These are phyloP conservation scores for Periconia digitata DNA, from an alignment of 2,329 filamentous ascomycete species.

Conservation along the genomic window DNA sequence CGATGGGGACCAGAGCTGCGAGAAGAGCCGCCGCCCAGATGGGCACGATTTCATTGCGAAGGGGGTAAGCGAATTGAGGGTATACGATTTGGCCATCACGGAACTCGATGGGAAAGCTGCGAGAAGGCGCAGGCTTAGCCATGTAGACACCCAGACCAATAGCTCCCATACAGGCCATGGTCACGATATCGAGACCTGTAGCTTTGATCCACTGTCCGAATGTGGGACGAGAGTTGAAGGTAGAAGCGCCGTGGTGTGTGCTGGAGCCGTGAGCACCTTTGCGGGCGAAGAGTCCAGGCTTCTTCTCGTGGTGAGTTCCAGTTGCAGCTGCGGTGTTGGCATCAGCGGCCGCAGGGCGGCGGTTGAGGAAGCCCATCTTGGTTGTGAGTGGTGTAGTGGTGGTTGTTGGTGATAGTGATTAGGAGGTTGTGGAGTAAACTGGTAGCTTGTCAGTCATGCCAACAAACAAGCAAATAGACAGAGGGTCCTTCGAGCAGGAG, in stretches of 20 bases:
- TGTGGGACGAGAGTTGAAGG: constrained; percentile 49
- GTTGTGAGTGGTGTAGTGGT: constrained; percentile 1
- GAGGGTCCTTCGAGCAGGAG: neutral
- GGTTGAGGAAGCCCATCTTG: constrained; percentile 44
- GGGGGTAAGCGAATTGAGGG: constrained; percentile 70
- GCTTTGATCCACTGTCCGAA: constrained; percentile 72
- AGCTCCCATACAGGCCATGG: constrained; percentile 66
- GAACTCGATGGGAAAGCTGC: constrained; percentile 70
- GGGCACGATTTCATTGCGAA: constrained; percentile 70
- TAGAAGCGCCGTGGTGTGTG: constrained; percentile 15
- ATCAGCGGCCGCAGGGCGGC: constrained; percentile 34
- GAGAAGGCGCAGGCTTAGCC: constrained; percentile 64
- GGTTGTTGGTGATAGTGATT: neutral
- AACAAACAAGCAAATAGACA: neutral
- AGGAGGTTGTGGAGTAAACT: neutral
- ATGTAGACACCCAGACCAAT: constrained; percentile 69
- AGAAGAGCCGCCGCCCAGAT: constrained; percentile 71
- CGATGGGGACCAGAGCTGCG: constrained; percentile 65
- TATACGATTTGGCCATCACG: constrained; percentile 67
- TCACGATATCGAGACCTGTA: constrained; percentile 68
- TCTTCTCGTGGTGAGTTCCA: constrained; percentile 32
- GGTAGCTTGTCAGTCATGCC: neutral
- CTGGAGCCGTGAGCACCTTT: constrained; percentile 15
- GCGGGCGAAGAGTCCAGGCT: constrained; percentile 27
- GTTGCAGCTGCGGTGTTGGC: constrained; percentile 40